Evolutionary conservation across 768 basidiomycete species (phyloP).

Genomic region (Xerocomus spinulosus): DNA sequence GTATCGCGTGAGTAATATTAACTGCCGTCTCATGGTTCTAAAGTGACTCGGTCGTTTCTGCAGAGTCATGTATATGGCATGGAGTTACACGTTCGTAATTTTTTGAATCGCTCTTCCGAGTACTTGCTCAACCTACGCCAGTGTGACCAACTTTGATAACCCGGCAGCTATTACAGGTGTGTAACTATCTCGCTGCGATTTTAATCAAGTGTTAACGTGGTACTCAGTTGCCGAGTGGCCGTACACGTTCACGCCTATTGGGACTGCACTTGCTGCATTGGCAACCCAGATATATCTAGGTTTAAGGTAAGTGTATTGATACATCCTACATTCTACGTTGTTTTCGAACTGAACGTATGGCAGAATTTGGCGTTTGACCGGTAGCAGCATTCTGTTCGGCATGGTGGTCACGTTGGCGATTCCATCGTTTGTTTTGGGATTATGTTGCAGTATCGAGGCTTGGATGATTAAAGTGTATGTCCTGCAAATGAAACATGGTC

Average conservation of each 20-base stretch:
- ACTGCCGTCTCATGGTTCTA: not conserved
- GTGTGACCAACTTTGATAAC: constrained; percentile 13
- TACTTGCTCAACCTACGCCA: not conserved
- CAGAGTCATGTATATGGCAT: constrained; percentile 19
- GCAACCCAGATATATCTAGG: constrained; percentile 49
- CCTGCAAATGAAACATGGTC: not conserved
- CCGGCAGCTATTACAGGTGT: constrained; percentile 8
- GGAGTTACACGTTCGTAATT: constrained; percentile 14
- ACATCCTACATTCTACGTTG: not conserved
- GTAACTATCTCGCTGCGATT: not conserved
- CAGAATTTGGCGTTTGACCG: constrained; percentile 17
- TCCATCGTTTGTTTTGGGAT: constrained; percentile 40
- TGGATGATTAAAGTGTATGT: constrained; percentile 40
- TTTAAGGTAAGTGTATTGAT: constrained; percentile 33
- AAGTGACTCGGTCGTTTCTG: not conserved
- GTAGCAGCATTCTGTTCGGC: constrained; percentile 23
- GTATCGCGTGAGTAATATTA: constrained; percentile 10
- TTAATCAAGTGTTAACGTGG: not conserved
- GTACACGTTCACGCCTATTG: constrained; percentile 46
- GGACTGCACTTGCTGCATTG: constrained; percentile 43
- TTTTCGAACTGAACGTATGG: not conserved
- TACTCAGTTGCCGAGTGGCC: constrained; percentile 42
- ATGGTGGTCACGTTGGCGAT: constrained; percentile 37
- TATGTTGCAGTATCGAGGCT: constrained; percentile 40
- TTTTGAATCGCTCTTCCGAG: not conserved